These are phyloP conservation scores for Arachis stenosperma DNA, from an alignment of 306 rosid species.

Conservation along the genomic window DNA sequence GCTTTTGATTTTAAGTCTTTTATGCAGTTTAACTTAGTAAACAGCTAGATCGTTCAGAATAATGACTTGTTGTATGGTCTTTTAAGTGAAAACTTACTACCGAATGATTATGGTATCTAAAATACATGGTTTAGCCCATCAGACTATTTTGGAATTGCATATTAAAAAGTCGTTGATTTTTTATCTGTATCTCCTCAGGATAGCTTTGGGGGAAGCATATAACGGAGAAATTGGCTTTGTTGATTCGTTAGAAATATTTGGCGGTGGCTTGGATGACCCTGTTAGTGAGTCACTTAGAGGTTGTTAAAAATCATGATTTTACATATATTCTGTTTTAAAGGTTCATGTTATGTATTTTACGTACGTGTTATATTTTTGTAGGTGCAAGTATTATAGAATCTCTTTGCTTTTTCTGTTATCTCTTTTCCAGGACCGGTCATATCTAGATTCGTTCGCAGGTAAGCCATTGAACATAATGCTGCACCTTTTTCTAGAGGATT, in stretches of 20 bases:
- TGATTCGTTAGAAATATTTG: slow-evolving; percentile 87
- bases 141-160: slow-evolving; percentile 31
- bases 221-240: slow-evolving; percentile 81
- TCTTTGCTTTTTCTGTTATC: slow-evolving; percentile 39
- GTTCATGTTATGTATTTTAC: slow-evolving; percentile 13
- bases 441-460: slow-evolving; percentile 99
- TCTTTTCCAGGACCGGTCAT: too few species aligned
- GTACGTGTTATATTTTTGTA: not conserved
- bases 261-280: slow-evolving; percentile 83
- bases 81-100: slow-evolving; percentile 23
- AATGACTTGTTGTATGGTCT: slow-evolving; percentile 23
- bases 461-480: slow-evolving; percentile 43
- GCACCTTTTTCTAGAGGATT: slow-evolving; percentile 22
- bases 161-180: slow-evolving; percentile 37
- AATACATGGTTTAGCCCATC: slow-evolving; percentile 13
- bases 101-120: slow-evolving; percentile 26
- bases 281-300: slow-evolving; percentile 95
- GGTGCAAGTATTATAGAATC: slow-evolving; percentile 9
- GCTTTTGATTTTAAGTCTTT: not conserved
- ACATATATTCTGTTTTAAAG: slow-evolving; percentile 29
- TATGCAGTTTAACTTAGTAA: slow-evolving; percentile 19
- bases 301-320: slow-evolving; percentile 45
- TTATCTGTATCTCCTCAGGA: slow-evolving; percentile 54
- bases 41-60: slow-evolving; percentile 11
- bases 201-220: slow-evolving; percentile 81